Conservation (phyloP, 2,329 filamentous ascomycete species). For the Pseudogymnoascus sp. region DNA sequence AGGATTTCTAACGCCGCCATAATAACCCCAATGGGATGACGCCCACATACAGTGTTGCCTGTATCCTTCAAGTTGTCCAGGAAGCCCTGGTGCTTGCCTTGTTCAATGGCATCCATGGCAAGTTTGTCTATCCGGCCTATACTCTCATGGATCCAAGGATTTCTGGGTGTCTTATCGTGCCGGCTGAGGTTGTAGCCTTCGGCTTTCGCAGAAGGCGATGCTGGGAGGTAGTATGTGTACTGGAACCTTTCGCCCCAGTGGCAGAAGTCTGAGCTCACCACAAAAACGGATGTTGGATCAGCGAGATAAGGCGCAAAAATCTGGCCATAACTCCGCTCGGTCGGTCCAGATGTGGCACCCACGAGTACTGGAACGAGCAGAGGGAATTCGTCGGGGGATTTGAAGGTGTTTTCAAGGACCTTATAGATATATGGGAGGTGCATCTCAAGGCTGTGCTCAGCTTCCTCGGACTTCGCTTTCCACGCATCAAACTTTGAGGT, state of each 20-base stretch:
- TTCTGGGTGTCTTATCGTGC: slow-evolving; percentile 28
- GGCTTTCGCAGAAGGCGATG: slow-evolving; percentile 27
- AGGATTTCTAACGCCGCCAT: slow-evolving; percentile 78
- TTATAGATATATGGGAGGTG: slow-evolving; percentile 91
- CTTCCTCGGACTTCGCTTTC: slow-evolving; percentile 56
- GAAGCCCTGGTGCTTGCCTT: slow-evolving; percentile 63
- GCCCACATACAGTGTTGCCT: slow-evolving; percentile 84
- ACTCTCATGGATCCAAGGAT: slow-evolving; percentile 66
- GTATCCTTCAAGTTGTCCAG: slow-evolving; percentile 60
- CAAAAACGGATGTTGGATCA: slow-evolving; percentile 69
- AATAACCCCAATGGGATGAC: slow-evolving; percentile 87
- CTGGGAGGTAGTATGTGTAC: slow-evolving; percentile 69
- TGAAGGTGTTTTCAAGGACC: slow-evolving; percentile 47
- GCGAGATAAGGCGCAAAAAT: slow-evolving; percentile 70
- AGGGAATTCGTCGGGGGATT: slow-evolving; percentile 50
- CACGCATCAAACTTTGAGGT: slow-evolving; percentile 57
- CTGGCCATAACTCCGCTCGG: slow-evolving; percentile 60
- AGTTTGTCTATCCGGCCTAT: slow-evolving; percentile 72
- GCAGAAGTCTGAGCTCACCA: slow-evolving; percentile 93
- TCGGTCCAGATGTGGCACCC: slow-evolving; percentile 57
- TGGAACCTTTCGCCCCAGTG: slow-evolving; percentile 85
- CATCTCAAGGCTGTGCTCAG: slow-evolving; percentile 94
- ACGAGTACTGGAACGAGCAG: slow-evolving; percentile 78
- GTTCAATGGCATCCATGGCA: slow-evolving; percentile 78
- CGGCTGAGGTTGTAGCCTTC: slow-evolving; percentile 26